Conservation (phyloP, 768 basidiomycete species). For the Lactarius evosmus region DNA sequence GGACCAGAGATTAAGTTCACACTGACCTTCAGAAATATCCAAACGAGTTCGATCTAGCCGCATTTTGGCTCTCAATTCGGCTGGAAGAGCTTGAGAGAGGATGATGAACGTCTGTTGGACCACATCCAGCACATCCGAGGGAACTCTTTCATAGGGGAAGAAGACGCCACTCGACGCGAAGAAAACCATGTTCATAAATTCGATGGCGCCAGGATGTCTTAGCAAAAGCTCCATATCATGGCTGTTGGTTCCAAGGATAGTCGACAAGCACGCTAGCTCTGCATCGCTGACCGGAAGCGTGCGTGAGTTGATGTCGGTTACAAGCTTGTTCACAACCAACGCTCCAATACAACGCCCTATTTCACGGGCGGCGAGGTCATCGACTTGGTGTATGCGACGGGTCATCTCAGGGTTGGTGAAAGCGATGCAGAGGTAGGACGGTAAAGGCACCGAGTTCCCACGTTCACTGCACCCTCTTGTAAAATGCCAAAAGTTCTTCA, state of each 20-base stretch:
- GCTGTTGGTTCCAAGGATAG: not conserved
- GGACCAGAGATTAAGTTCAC: not conserved
- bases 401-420: too few species aligned
- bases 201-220: not conserved
- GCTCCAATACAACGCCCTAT: too few species aligned
- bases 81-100: not conserved
- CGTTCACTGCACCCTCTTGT: too few species aligned
- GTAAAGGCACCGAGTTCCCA: too few species aligned
- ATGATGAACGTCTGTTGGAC: not conserved
- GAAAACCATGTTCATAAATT: not conserved
- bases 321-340: too few species aligned
- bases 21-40: not conserved
- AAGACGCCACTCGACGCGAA: not conserved
- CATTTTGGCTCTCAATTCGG: not conserved
- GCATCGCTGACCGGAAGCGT: too few species aligned
- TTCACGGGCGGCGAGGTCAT: too few species aligned
- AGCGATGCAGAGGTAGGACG: too few species aligned
- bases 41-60: not conserved
- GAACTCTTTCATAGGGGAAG: not conserved
- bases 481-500: too few species aligned
- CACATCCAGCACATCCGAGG: not conserved
- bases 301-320: too few species aligned
- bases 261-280: too few species aligned
- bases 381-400: too few species aligned
- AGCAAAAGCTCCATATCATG: not conserved